phyloP scores from a whole-genome alignment of 2,329 filamentous ascomycete genomes.

The Purpureocillium lavendulum region DNA sequence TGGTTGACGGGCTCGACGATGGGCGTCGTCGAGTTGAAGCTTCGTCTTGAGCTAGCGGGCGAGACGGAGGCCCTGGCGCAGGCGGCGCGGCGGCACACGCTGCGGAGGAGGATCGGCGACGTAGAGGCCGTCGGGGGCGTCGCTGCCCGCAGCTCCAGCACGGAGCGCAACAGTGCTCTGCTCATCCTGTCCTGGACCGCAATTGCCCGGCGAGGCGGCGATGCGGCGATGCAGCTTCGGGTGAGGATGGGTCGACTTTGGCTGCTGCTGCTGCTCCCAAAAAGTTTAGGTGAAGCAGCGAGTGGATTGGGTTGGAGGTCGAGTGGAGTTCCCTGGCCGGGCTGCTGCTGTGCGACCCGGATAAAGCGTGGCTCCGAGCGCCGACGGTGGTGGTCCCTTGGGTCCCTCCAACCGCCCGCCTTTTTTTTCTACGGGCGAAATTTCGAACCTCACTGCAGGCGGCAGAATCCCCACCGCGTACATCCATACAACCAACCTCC shows the following conservation, averaged over 20 bases:
- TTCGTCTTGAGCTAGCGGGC: conserved; percentile 14
- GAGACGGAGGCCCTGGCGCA: background rate
- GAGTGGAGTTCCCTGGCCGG: too few species aligned
- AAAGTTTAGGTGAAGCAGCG: conserved; percentile 2
- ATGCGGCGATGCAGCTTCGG: too few species aligned
- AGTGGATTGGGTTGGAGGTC: conserved; percentile 12
- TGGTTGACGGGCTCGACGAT: conserved; percentile 33
- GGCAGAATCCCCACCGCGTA: too few species aligned
- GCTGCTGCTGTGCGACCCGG: conserved; percentile 10
- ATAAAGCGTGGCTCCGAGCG: conserved; percentile 25
- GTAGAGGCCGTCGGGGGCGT: conserved; percentile 11
- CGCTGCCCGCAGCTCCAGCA: conserved; percentile 49
- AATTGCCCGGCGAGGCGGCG: background rate
- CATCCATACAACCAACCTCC: too few species aligned
- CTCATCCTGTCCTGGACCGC: conserved; percentile 36
- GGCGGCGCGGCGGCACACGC: background rate
- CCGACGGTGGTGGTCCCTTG: conserved; percentile 11
- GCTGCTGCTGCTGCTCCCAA: too few species aligned
- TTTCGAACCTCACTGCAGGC: conserved; percentile 4
- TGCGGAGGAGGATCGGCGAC: conserved; percentile 11
- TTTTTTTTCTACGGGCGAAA: conserved; percentile 7
- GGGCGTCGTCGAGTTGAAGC: conserved; percentile 41
- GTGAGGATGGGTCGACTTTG: too few species aligned
- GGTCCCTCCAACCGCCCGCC: background rate
- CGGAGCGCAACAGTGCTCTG: conserved; percentile 54